Conservation (phyloP, 2,329 filamentous ascomycete genomes). For the Dothistroma septosporum region DNA sequence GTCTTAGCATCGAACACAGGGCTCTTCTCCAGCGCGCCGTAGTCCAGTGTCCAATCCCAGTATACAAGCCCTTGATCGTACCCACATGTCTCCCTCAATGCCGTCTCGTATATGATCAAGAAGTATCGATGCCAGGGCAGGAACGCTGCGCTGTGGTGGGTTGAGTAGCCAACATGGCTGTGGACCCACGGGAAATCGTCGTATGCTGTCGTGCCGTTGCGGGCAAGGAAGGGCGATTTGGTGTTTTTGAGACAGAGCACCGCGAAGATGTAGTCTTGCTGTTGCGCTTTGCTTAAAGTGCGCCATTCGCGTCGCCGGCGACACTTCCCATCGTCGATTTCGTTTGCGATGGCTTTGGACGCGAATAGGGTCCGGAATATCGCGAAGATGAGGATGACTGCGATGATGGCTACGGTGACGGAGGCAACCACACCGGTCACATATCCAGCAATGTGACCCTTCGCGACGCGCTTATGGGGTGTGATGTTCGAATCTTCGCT, state of each 20-base stretch:
- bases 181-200: constrained; percentile 29
- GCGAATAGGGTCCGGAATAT: not conserved
- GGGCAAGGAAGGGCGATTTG: constrained; percentile 17
- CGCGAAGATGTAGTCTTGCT: constrained; percentile 24
- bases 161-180: constrained; percentile 8
- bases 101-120: constrained; percentile 24
- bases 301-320: constrained; percentile 22
- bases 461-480: not conserved
- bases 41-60: constrained; percentile 29
- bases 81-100: constrained; percentile 23
- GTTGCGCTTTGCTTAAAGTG: constrained; percentile 16
- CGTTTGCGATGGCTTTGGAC: not conserved
- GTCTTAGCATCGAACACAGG: constrained; percentile 16
- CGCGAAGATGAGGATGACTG: not conserved
- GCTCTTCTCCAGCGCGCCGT: constrained; percentile 13
- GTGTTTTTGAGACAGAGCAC: constrained; percentile 24
- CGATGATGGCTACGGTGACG: not conserved
- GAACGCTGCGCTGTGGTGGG: constrained; percentile 23
- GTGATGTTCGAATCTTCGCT: not conserved
- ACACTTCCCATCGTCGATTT: not conserved
- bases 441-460: not conserved
- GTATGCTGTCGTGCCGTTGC: constrained; percentile 18
- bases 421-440: not conserved
- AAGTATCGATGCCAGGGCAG: constrained; percentile 31
- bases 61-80: constrained; percentile 25